These are phyloP conservation scores for Metschnikowia vanudenii DNA, from an alignment of 805 yeast genomes.

Conservation along the genomic window DNA sequence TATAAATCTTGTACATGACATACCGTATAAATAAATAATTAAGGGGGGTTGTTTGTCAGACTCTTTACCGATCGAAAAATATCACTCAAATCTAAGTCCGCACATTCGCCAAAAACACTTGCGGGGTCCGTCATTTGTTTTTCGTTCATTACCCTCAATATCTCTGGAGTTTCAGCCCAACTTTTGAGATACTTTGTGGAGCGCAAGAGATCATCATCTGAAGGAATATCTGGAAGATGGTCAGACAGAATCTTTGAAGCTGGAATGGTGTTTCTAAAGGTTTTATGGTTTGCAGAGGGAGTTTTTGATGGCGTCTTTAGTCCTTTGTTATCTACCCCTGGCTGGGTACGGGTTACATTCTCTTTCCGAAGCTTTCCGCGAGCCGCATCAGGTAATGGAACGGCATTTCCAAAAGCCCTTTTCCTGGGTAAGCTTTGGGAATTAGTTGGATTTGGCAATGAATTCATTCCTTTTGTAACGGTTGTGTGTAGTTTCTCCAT, in stretches of 20 bases:
- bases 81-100: constrained; percentile 66
- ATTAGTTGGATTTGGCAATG: background rate
- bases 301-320: background rate
- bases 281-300: background rate
- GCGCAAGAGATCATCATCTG: constrained; percentile 35
- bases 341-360: background rate
- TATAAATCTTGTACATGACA: background rate
- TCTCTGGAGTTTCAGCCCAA: constrained; percentile 43
- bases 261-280: background rate
- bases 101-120: constrained; percentile 71
- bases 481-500: background rate
- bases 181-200: constrained; percentile 17
- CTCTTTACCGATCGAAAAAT: constrained; percentile 43
- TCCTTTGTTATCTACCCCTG: background rate
- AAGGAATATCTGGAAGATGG: constrained; percentile 38
- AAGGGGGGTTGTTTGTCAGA: constrained; percentile 13
- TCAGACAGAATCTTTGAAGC: background rate
- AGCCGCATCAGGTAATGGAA: constrained; percentile 40
- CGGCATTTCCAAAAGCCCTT: constrained; percentile 28
- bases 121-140: constrained; percentile 55
- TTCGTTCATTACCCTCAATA: constrained; percentile 27
- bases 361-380: constrained; percentile 24
- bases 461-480: background rate
- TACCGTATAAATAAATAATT: no score
- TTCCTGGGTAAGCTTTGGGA: constrained; percentile 6